phyloP scores from a whole-genome alignment of 495 filamentous ascomycete species.

The Bryoglossum gracile region DNA sequence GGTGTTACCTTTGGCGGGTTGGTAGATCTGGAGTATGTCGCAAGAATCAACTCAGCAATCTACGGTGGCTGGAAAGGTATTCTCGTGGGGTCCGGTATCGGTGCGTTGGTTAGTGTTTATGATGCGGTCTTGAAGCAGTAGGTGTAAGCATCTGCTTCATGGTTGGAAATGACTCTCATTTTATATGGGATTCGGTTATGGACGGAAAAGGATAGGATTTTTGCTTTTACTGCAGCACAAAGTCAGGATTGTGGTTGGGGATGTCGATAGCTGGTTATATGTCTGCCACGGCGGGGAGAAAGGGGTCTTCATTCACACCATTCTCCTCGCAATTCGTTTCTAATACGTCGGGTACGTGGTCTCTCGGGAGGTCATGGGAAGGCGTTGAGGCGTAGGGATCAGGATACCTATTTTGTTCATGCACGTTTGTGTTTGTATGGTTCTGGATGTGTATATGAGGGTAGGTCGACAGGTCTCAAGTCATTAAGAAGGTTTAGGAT shows the following conservation, averaged over 20 bases:
- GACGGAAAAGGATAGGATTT: conserved; percentile 1
- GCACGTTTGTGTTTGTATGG: not conserved
- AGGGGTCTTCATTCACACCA: conserved; percentile 11
- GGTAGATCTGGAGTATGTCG: conserved; percentile 49
- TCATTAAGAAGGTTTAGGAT: conserved; percentile 1
- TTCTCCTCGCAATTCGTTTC: conserved; percentile 19
- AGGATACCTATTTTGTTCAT: conserved; percentile 15
- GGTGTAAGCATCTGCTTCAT: too few species aligned
- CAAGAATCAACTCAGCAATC: conserved; percentile 55
- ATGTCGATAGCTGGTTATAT: conserved; percentile 9
- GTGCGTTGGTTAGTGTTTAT: conserved; percentile 64
- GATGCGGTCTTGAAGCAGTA: conserved; percentile 78
- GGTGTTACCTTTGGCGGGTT: conserved; percentile 59
- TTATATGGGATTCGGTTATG: not conserved
- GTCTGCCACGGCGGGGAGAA: not conserved
- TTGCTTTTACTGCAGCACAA: conserved; percentile 5
- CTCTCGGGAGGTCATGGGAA: conserved; percentile 21
- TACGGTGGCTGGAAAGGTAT: conserved; percentile 67
- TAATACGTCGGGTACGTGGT: conserved; percentile 17
- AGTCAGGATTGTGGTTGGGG: conserved; percentile 6
- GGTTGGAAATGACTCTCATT: not conserved
- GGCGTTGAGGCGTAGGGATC: conserved; percentile 20
- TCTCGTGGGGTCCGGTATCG: conserved; percentile 63
- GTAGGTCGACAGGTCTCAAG: not conserved
- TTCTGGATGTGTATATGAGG: conserved; percentile 14